A percentile compares a stretch with the other conserved stretches of the same genome.
These are phyloP conservation scores for Chenopodium quinoa DNA, from an alignment of 148 eudicot species.

Conservation along the genomic window DNA sequence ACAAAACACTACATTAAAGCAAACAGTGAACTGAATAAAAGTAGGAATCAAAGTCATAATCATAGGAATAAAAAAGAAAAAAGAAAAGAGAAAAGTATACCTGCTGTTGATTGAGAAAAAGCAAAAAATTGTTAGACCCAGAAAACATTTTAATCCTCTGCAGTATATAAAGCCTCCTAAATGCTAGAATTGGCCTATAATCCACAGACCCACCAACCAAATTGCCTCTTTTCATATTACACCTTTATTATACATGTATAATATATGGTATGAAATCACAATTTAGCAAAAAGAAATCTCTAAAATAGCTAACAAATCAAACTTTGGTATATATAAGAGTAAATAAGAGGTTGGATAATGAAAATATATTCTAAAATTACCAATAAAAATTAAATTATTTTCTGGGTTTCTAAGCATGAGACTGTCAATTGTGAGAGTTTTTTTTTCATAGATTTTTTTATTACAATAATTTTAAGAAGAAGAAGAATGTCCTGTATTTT, in stretches of 20 bases:
- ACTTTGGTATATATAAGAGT: background rate
- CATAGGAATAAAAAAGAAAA: conserved; percentile 1
- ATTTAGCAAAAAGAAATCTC: background rate
- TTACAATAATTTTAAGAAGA: no score
- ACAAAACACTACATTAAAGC: conserved; percentile 6
- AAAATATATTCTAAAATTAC: background rate
- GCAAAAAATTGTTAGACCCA: conserved; percentile 42
- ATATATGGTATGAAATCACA: conserved; percentile 5
- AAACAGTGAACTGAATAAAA: conserved; percentile 12
- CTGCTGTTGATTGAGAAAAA: conserved; percentile 48
- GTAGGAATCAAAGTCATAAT: conserved; percentile 21
- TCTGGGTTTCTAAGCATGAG: background rate
- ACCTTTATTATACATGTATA: conserved; percentile 1
- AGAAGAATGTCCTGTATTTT: conserved; percentile 4
- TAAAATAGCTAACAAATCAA: background rate
- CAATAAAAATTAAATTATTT: no score
- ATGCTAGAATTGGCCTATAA: conserved; percentile 32
- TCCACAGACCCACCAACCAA: conserved; percentile 37
- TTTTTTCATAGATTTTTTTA: no score
- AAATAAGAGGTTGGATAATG: no score
- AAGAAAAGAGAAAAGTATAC: conserved; percentile 20
- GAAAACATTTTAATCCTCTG: conserved; percentile 34
- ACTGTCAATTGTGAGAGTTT: background rate
- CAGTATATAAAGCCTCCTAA: conserved; percentile 13
- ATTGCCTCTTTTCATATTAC: background rate